Conservation (phyloP, 2,329 filamentous ascomycete genomes). For the Hymenotorrendiella dingleyae region DNA sequence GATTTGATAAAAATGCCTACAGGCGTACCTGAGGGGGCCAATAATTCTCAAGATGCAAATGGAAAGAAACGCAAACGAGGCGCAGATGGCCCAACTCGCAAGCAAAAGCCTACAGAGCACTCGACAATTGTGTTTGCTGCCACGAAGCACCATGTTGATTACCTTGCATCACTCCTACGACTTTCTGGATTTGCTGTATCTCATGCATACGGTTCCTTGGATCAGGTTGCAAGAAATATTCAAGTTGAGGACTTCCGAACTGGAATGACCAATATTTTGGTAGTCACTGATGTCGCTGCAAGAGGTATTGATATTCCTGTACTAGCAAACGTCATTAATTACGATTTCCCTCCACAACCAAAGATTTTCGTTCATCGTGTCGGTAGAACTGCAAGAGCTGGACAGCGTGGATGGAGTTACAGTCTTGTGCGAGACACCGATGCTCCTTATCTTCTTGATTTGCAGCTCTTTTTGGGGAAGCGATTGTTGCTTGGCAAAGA, state of each 20-base stretch:
- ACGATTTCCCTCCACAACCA: constrained; percentile 92
- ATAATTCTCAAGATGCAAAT: constrained; percentile 25
- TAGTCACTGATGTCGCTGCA: constrained; percentile 94
- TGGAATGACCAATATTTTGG: constrained; percentile 81
- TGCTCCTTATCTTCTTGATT: constrained; percentile 83
- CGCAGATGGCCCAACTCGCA: constrained; percentile 45
- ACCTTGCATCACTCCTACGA: constrained; percentile 73
- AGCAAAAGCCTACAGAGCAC: constrained; percentile 73
- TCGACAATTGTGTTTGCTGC: constrained; percentile 94
- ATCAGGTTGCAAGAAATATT: constrained; percentile 86
- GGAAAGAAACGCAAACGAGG: constrained; percentile 69
- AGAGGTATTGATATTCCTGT: constrained; percentile 97
- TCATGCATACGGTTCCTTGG: constrained; percentile 89
- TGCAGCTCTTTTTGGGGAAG: constrained; percentile 91
- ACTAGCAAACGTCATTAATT: constrained; percentile 96
- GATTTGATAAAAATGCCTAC: constrained; percentile 89
- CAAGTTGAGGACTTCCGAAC: constrained; percentile 86
- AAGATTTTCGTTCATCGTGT: constrained; percentile 97
- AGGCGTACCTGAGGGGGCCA: constrained; percentile 50
- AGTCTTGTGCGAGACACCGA: constrained; percentile 85
- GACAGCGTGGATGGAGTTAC: constrained; percentile 89
- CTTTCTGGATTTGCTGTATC: constrained; percentile 82
- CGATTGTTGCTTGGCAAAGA: constrained; percentile 71
- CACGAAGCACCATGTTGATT: constrained; percentile 97
- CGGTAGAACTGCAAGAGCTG: constrained; percentile 90